phyloP scores from a whole-genome alignment of 129 eudicot species.

The sunflower (Helianthus annuus) region DNA sequence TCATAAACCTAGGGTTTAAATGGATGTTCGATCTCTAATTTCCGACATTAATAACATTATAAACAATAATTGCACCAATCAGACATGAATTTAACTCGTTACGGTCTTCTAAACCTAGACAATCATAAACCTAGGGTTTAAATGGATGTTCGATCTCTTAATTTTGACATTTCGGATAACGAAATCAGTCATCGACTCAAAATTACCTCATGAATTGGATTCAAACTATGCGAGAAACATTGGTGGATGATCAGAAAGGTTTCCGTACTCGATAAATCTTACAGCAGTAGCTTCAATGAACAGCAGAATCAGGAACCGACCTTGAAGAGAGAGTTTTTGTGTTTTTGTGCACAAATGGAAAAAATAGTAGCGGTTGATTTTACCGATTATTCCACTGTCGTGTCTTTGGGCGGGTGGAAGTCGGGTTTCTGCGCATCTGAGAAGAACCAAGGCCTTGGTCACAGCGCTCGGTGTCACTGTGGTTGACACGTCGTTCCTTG shows the following conservation, averaged over 20 bases:
- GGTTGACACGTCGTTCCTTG: too few species aligned
- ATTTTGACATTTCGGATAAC: background rate
- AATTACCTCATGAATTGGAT: background rate
- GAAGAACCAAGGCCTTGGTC: too few species aligned
- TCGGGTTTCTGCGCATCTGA: too few species aligned
- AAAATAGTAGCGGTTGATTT: too few species aligned
- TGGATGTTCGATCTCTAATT: background rate
- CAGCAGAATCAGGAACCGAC: background rate
- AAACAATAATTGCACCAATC: background rate
- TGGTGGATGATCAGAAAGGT: background rate
- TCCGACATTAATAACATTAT: background rate
- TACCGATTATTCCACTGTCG: too few species aligned
- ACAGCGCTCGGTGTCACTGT: too few species aligned
- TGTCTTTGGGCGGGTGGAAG: too few species aligned
- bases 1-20: background rate
- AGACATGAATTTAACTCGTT: background rate
- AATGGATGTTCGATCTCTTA: background rate
- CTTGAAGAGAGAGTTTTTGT: background rate
- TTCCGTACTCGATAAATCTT: too few species aligned
- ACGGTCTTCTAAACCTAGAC: background rate
- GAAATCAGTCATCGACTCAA: background rate
- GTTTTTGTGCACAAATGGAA: background rate
- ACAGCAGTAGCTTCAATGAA: background rate
- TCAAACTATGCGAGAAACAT: slow-evolving; percentile 1
- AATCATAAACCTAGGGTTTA: background rate